These are phyloP conservation scores for Neofusicoccum kwambonambiense DNA, from an alignment of 2,329 filamentous ascomycete genomes.

Conservation along the genomic window DNA sequence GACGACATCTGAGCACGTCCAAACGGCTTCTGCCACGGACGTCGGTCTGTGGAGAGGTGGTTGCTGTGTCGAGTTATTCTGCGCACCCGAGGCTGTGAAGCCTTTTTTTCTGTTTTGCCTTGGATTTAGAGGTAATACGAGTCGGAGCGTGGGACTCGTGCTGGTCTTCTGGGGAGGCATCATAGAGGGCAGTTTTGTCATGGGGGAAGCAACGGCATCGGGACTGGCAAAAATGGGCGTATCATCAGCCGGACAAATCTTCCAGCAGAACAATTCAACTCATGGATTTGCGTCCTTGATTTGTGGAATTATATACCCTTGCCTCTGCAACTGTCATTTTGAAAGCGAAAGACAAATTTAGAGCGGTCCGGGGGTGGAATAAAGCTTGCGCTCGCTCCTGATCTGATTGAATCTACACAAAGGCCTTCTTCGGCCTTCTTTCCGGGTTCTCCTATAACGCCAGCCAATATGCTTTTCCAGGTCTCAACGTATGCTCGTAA, in stretches of 20 bases:
- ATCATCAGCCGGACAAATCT: slow-evolving; percentile 12
- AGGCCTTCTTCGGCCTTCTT: neutral
- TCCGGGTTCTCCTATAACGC: slow-evolving; percentile 4
- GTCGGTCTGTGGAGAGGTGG: neutral
- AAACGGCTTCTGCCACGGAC: neutral
- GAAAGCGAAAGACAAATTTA: neutral
- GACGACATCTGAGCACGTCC: slow-evolving; percentile 72
- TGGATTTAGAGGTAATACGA: neutral
- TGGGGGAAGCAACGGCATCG: neutral
- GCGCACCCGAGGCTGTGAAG: neutral
- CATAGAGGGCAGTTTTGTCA: neutral
- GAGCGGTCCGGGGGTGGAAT: neutral
- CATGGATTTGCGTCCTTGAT: neutral
- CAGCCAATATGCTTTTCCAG: neutral
- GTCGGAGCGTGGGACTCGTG: neutral
- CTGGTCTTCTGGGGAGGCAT: slow-evolving; percentile 10
- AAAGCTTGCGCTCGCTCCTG: slow-evolving; percentile 4
- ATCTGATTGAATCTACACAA: slow-evolving; percentile 2
- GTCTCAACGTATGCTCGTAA: neutral
- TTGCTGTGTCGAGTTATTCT: neutral
- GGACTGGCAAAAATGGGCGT: neutral
- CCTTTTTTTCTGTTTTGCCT: neutral
- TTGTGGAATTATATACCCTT: no score
- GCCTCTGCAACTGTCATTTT: neutral
- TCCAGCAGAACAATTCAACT: neutral